Base-by-base conservation (phyloP, 2,329 filamentous ascomycete genomes). In the Verticillium longisporum region DNA sequence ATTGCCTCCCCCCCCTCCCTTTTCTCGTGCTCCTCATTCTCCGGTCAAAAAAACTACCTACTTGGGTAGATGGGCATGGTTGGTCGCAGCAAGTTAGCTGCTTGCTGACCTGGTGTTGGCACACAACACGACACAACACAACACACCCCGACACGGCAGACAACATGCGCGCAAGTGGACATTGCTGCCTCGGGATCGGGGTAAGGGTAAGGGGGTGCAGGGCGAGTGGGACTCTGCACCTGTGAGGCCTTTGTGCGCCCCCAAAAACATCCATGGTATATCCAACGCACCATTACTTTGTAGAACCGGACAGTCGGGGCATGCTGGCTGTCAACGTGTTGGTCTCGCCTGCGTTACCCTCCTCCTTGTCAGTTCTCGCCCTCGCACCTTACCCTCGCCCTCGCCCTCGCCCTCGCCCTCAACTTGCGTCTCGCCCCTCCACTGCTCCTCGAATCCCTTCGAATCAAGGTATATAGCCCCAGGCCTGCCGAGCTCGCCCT, bases 401-500 rank as follows among this genome's bases (percentile, higher is more conserved):
- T 26, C 26, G 50, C 45, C 21, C 45, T 50, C 41, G 15, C 41
- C 41, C 41, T 26, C 26, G 50, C 50, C n/a, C 38, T 41, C 38
- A n/a, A 21, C 50, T 4, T 31, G 26, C 26, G 26, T 31, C 4
- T 31, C 26, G 4, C 26, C 54, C 31, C 54, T 55, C n/a, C 54
- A 13, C 26, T 31, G 26, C 13, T 14, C 7, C 54, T 33, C 26
- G 26, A 55, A 31, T 31, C 26, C 4, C 26, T 31, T 31, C 26
- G 26, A 31, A 31, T 31, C 32, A 33, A 56, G 60, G 56, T 65
- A 65, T 65, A 65, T 65, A 61, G 57, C 61, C 58, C 58, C 53
- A 11, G 21, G 37, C 55, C 62, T 56, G 14, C 41, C 55, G 57
- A 58, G 62, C 60, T 55, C 32, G 26, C 31, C 54, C 31, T 36